phyloP scores from a whole-genome alignment of 257 asterid species.

The Primulina eburnea region DNA sequence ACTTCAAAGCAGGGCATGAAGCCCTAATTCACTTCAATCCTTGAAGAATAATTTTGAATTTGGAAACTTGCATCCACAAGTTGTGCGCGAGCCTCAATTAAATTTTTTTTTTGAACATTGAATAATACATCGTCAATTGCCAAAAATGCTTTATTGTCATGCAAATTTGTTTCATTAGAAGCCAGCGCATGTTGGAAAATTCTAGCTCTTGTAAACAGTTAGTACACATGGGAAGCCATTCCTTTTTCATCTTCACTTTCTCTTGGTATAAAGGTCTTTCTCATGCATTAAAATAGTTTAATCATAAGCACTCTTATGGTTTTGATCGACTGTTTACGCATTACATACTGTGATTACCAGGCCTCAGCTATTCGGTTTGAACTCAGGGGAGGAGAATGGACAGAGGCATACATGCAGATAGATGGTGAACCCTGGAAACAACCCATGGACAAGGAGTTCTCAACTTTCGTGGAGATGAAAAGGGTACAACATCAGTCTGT shows the following conservation, averaged over 20 bases:
- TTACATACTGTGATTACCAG: slow-evolving; percentile 28
- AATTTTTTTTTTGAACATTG: neutral
- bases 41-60: neutral
- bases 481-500: slow-evolving; percentile 62
- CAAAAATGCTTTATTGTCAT: neutral
- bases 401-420: slow-evolving; percentile 83
- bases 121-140: neutral
- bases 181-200: too few relatives aligned
- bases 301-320: neutral
- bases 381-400: slow-evolving; percentile 93
- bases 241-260: neutral
- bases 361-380: slow-evolving; percentile 82
- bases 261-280: neutral
- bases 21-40: neutral
- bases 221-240: too few relatives aligned
- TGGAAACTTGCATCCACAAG: neutral
- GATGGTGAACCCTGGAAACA: slow-evolving; percentile 98
- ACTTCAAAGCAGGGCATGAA: neutral
- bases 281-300: neutral
- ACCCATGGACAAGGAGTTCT: slow-evolving; percentile 65
- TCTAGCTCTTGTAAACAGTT: too few relatives aligned
- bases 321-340: neutral
- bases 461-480: slow-evolving; percentile 67
- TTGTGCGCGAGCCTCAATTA: neutral
- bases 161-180: neutral